phyloP scores from a whole-genome alignment of 2,329 filamentous ascomycete species.

The Fusarium sp. region DNA sequence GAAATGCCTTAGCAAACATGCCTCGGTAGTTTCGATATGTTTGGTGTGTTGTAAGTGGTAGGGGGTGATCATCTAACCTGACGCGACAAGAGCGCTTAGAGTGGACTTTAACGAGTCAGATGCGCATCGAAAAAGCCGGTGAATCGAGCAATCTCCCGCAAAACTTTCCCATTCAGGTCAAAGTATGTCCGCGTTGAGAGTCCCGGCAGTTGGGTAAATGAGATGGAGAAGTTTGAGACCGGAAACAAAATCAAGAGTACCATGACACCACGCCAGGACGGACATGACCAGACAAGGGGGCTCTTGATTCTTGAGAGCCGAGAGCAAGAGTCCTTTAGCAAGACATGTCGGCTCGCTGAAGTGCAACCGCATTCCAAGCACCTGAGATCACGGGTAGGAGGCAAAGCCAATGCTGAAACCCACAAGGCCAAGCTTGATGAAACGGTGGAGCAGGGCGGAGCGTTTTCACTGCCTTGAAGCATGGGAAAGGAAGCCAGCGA shows the following conservation, averaged over 20 bases:
- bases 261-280: conserved; percentile 6
- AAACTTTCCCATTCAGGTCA: conserved; percentile 26
- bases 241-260: conserved; percentile 29
- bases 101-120: conserved; percentile 29
- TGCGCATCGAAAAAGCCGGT: conserved; percentile 4
- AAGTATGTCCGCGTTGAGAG: conserved; percentile 11
- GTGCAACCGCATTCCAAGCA: background rate
- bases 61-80: conserved; percentile 22
- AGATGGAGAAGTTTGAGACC: conserved; percentile 36
- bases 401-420: background rate
- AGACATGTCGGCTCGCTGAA: background rate
- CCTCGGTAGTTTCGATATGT: conserved; percentile 17
- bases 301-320: conserved; percentile 11
- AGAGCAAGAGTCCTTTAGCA: background rate
- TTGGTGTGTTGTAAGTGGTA: conserved; percentile 17
- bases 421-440: background rate
- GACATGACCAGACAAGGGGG: conserved; percentile 1
- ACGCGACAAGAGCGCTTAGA: conserved; percentile 42
- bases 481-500: background rate
- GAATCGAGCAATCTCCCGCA: conserved; percentile 26
- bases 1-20: conserved; percentile 1
- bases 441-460: conserved; percentile 11
- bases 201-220: conserved; percentile 38
- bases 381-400: background rate
- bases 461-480: background rate